These are phyloP conservation scores for Hymenoscyphus fructigenus DNA, from an alignment of 2,329 filamentous ascomycete genomes.

Conservation along the genomic window DNA sequence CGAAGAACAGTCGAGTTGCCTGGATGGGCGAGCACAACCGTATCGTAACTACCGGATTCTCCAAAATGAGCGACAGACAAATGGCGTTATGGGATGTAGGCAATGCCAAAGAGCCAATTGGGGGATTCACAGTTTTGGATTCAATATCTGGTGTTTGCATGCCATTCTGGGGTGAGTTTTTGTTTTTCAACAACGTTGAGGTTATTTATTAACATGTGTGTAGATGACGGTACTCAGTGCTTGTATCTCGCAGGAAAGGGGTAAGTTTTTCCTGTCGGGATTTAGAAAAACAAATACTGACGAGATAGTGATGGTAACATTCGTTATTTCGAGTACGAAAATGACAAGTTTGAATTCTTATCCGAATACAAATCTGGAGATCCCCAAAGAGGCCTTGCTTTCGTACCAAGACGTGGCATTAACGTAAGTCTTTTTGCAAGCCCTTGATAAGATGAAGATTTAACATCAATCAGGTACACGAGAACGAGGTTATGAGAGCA, in stretches of 20 bases:
- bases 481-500: constrained; percentile 92
- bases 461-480: constrained; percentile 62
- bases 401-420: constrained; percentile 90
- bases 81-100: constrained; percentile 94
- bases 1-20: constrained; percentile 94
- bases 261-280: constrained; percentile 50
- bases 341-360: constrained; percentile 97
- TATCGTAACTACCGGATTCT: constrained; percentile 95
- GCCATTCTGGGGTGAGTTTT: constrained; percentile 84
- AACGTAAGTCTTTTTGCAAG: constrained; percentile 57
- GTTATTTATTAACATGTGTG: constrained; percentile 19
- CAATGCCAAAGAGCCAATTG: constrained; percentile 74
- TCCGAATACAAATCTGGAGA: constrained; percentile 97
- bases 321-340: constrained; percentile 96
- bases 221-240: constrained; percentile 87
- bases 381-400: constrained; percentile 90
- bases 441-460: constrained; percentile 21
- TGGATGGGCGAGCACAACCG: constrained; percentile 98
- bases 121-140: constrained; percentile 86
- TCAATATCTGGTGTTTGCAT: constrained; percentile 98
- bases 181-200: constrained; percentile 17
- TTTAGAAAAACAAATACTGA: constrained; percentile 15
- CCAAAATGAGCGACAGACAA: constrained; percentile 96
- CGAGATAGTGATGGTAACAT: constrained; percentile 85
- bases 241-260: constrained; percentile 97